phyloP scores from a whole-genome alignment of 2,329 filamentous ascomycete genomes.

The Endothia cerciana region DNA sequence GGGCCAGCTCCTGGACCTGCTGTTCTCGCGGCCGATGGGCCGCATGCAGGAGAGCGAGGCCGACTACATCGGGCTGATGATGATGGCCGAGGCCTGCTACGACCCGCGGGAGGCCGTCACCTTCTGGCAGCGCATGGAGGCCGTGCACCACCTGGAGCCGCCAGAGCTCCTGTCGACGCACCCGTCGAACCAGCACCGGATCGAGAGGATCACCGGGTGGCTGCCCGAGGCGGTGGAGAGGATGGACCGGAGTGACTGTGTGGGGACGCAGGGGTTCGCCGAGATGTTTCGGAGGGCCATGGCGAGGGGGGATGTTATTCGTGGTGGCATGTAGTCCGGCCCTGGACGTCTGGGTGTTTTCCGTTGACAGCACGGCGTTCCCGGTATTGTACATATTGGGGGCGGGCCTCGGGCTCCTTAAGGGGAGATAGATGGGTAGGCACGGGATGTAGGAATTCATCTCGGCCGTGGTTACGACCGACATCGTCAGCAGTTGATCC shows the following conservation, averaged over 20 bases:
- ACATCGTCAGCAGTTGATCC: too few species aligned
- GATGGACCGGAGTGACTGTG: slow-evolving; percentile 57
- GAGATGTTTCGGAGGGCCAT: slow-evolving; percentile 55
- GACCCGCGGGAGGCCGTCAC: slow-evolving; percentile 68
- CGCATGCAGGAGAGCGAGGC: slow-evolving; percentile 76
- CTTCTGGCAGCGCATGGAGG: slow-evolving; percentile 71
- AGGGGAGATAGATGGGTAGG: background rate
- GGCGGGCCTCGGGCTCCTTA: background rate
- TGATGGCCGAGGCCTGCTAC: slow-evolving; percentile 82
- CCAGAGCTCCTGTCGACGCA: slow-evolving; percentile 79
- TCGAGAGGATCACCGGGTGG: slow-evolving; percentile 69
- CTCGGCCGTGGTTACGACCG: too few species aligned
- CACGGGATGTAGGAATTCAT: background rate
- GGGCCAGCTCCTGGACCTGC: slow-evolving; percentile 60
- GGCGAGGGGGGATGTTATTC: slow-evolving; percentile 37
- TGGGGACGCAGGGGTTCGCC: slow-evolving; percentile 55
- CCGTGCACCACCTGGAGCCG: slow-evolving; percentile 46
- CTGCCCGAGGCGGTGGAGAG: slow-evolving; percentile 61
- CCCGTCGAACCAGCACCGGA: slow-evolving; percentile 69
- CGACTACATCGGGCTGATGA: slow-evolving; percentile 79
- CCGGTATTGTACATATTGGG: background rate
- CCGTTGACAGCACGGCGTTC: background rate
- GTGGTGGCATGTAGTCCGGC: slow-evolving; percentile 18
- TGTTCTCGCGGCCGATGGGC: slow-evolving; percentile 70
- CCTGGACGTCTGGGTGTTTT: background rate